phyloP scores from a whole-genome alignment of 306 rosid genomes.

The Boehmeria nivea region DNA sequence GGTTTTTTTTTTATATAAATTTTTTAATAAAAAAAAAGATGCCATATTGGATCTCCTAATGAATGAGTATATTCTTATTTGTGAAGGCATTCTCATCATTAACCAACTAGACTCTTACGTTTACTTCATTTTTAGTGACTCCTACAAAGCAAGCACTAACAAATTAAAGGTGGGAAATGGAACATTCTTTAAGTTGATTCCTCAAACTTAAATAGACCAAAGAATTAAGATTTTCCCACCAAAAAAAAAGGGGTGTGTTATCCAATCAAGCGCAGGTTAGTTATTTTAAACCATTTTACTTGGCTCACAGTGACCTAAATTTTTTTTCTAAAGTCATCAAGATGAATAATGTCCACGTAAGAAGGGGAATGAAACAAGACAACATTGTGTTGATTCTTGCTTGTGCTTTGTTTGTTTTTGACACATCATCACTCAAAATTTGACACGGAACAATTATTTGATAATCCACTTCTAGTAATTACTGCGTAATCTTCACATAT shows the following conservation, averaged over 20 bases:
- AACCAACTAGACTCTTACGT: constrained; percentile 1
- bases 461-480: no score
- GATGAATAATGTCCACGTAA: not conserved
- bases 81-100: not conserved
- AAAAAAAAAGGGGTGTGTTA: no score
- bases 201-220: not conserved
- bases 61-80: not conserved
- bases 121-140: not conserved
- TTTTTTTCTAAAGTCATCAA: not conserved
- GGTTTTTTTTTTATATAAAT: no score
- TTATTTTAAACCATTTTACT: not conserved
- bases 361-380: constrained; percentile 1
- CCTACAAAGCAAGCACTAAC: constrained; percentile 14
- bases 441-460: no score
- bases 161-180: not conserved
- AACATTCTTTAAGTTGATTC: constrained; percentile 2
- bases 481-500: no score
- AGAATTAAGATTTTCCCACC: not conserved
- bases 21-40: constrained; percentile 8
- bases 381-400: not conserved
- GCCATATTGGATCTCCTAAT: constrained; percentile 1
- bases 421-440: no score
- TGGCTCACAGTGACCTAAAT: not conserved
- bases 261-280: constrained; percentile 2
- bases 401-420: no score